Conservation (phyloP, 192 early-diverging fungal genomes). For the Funneliformis geosporum region DNA sequence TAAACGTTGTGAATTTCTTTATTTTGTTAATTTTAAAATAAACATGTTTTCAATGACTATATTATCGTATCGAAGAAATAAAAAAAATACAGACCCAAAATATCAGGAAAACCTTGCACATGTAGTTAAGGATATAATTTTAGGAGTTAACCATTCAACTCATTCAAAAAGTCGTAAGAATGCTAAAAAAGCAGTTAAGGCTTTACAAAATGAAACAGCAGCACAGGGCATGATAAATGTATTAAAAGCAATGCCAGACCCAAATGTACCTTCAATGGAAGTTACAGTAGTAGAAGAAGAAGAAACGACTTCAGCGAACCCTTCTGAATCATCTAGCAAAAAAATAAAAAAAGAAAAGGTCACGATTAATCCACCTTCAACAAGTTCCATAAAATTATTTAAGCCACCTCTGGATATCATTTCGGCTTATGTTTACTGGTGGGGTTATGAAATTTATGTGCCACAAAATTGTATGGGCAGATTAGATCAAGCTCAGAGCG, state of each 20-base stretch:
- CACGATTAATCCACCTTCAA: background rate
- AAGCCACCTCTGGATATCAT: conserved; percentile 30
- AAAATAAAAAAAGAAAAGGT: background rate
- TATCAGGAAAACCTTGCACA: conserved; percentile 45
- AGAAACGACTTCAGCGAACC: background rate
- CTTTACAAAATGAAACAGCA: conserved; percentile 39
- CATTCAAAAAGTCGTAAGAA: conserved; percentile 37
- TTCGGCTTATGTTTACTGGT: conserved; percentile 43
- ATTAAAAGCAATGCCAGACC: conserved; percentile 48
- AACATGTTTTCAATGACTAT: background rate
- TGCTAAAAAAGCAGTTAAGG: conserved; percentile 44
- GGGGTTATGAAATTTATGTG: conserved; percentile 49
- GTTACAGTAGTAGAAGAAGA: conserved; percentile 32
- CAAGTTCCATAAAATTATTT: background rate
- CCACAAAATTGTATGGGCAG: conserved; percentile 40
- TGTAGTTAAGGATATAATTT: conserved; percentile 42
- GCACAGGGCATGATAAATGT: conserved; percentile 37
- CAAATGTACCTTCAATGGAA: conserved; percentile 3
- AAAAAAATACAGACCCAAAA: conserved; percentile 10
- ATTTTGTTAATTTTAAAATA: no score
- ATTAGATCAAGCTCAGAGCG: conserved; percentile 41
- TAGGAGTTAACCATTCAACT: conserved; percentile 35
- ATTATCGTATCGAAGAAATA: background rate
- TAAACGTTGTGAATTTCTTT: background rate
- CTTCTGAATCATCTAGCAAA: background rate